A percentile compares a stretch with the other conserved stretches of the same genome.
These are phyloP conservation scores for Diaporthe ampelina DNA, from an alignment of 2,329 filamentous ascomycete genomes.

Conservation along the genomic window DNA sequence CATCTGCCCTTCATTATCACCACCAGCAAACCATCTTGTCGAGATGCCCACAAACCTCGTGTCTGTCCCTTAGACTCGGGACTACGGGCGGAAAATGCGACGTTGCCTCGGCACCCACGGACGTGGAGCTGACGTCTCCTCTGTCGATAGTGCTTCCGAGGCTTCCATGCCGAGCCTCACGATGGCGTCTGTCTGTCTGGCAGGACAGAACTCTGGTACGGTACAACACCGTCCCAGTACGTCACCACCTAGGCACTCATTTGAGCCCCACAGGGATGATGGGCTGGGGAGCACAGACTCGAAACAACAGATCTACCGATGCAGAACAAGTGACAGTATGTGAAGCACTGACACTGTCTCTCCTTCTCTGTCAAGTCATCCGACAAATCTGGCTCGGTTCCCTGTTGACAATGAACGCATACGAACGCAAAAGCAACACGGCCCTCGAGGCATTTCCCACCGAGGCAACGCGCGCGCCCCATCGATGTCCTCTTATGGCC, in stretches of 20 bases:
- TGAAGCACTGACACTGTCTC: conserved; percentile 23
- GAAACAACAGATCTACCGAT: conserved; percentile 32
- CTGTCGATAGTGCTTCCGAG: conserved; percentile 24
- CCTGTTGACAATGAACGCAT: neutral
- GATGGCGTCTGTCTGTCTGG: neutral
- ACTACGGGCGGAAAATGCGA: conserved; percentile 3
- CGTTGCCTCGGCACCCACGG: conserved; percentile 22
- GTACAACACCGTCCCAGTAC: neutral
- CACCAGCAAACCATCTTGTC: neutral
- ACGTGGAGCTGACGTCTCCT: conserved; percentile 24
- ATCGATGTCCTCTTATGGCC: neutral
- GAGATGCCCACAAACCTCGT: neutral
- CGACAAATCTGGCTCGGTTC: neutral
- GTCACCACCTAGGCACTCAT: neutral
- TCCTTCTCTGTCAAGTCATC: neutral
- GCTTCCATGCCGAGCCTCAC: conserved; percentile 12
- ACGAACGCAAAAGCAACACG: neutral
- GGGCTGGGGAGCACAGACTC: conserved; percentile 24
- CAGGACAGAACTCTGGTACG: neutral
- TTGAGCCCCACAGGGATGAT: conserved; percentile 23
- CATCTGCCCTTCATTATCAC: neutral
- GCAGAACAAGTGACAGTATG: conserved; percentile 28
- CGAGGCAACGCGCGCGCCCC: neutral
- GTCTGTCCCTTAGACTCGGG: conserved; percentile 13
- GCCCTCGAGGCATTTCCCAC: neutral